Percentiles rank a stretch among this genome's conserved stretches.
These are phyloP conservation scores for Acer campestre DNA, from an alignment of 345 rosid species.

Conservation along the genomic window DNA sequence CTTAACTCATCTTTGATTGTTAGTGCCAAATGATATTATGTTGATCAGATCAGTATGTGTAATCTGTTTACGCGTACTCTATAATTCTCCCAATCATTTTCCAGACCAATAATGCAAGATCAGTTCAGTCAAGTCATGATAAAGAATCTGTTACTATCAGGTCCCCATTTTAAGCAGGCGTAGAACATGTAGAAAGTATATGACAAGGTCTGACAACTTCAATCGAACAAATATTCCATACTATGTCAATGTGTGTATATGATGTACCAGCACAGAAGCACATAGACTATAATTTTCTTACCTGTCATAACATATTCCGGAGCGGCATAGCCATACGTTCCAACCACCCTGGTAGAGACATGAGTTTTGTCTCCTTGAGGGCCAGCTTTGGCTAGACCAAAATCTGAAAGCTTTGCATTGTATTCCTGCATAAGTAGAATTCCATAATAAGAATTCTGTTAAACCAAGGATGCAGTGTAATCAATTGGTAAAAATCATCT, in stretches of 20 bases:
- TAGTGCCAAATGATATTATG: not conserved
- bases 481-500: not conserved
- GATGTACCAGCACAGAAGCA: not conserved
- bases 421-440: constrained; percentile 52
- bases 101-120: not conserved
- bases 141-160: not conserved
- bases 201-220: not conserved
- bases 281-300: constrained; percentile 15
- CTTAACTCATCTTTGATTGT: not conserved
- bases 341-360: constrained; percentile 84
- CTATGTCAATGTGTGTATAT: not conserved
- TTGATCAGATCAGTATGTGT: not conserved
- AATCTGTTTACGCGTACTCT: not conserved
- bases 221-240: not conserved
- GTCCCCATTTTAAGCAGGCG: not conserved
- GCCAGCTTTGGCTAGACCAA: constrained; percentile 83
- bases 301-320: constrained; percentile 88
- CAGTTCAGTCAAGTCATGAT: not conserved
- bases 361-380: constrained; percentile 89
- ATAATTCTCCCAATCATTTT: not conserved
- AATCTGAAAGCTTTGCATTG: constrained; percentile 82
- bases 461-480: not conserved
- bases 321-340: constrained; percentile 87
- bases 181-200: not conserved
- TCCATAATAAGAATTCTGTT: constrained; percentile 16